phyloP scores from a whole-genome alignment of 306 rosid species.

The Aeschynomene evenia region DNA sequence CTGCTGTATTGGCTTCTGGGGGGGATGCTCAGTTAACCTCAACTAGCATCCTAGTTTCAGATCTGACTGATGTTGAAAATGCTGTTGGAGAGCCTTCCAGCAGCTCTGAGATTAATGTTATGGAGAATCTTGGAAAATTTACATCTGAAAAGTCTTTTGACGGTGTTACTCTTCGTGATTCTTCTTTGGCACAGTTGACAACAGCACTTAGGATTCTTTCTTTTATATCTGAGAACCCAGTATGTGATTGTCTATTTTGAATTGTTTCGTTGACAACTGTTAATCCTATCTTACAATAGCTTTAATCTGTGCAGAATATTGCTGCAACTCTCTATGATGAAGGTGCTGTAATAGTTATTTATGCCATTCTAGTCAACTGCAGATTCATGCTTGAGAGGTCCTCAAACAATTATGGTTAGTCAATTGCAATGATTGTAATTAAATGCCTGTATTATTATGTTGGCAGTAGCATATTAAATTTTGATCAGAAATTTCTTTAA shows the following conservation, averaged over 20 bases:
- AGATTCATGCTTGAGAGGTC: constrained; percentile 94
- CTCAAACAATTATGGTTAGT: constrained; percentile 82
- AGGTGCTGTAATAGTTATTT: constrained; percentile 79
- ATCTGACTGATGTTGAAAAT: constrained; percentile 83
- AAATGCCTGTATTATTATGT: neutral
- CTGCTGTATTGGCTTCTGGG: constrained; percentile 93
- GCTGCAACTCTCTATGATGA: constrained; percentile 87
- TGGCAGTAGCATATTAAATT: neutral
- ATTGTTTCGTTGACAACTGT: constrained; percentile 8
- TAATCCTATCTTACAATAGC: constrained; percentile 32
- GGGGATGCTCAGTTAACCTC: constrained; percentile 92
- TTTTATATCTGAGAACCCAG: constrained; percentile 90
- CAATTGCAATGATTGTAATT: constrained; percentile 17
- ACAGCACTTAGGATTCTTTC: constrained; percentile 92
- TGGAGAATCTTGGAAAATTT: constrained; percentile 91
- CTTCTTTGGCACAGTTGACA: constrained; percentile 90
- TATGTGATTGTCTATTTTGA: constrained; percentile 45
- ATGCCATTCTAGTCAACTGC: constrained; percentile 82
- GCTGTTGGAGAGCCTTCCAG: constrained; percentile 70
- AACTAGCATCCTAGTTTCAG: constrained; percentile 70
- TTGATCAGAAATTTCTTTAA: neutral
- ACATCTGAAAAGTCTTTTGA: constrained; percentile 91
- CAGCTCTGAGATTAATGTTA: constrained; percentile 84
- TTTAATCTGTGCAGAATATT: constrained; percentile 60
- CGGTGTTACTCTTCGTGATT: constrained; percentile 84